Evolutionary conservation across 257 asterid genomes (phyloP), one percentile per base, ranked within the genome.

Genomic region (Scutellaria baicalensis): DNA sequence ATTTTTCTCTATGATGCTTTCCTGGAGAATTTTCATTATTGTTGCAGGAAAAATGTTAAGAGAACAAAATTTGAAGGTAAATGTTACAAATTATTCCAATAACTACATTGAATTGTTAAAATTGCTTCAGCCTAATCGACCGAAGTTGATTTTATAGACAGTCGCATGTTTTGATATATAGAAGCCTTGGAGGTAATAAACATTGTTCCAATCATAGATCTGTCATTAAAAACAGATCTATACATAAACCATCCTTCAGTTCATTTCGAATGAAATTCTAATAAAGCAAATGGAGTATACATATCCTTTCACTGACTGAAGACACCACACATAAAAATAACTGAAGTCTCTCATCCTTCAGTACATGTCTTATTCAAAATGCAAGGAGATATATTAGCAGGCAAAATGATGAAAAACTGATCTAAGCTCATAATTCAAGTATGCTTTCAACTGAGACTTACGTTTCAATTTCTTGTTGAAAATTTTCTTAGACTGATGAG

Each of bases 381-480:
- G 68, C 61, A 42, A 59, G 61, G 13, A 39, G 38, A 69, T 16
- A 9, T 9, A 43, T 39, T 42, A 55, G 51, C 21, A 23, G 68
- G 45, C 40, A 70, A 18, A 52, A 50, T 14, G 45, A 31, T 36
- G 27, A 6, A 13, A 21, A 56, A 50, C 51, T 51, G 33, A 31
- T 49, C 54, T 57, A 23, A 39, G 57, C 4, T 50, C 18, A 51
- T 27, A 50, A 56, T 8, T 43, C 36, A 18, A 69, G 45, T 18
- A 69, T 17, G 47, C 48, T 31, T 73, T 8, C 8, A 72, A 71
- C 48, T 61, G 49, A 74, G 76, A 81, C 95, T 84, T 72, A 92
- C 96, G 83, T 74, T 83, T 88, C 78, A 79, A 56, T 76, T 86
- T 84, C 80, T 77, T 79, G 69, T 71, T 68, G 58, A 61, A 45